Evolutionary conservation across 2,329 filamentous ascomycete genomes (phyloP), one percentile per base, ranked within the genome.

Genomic region (Plectosphaerella plurivora): DNA sequence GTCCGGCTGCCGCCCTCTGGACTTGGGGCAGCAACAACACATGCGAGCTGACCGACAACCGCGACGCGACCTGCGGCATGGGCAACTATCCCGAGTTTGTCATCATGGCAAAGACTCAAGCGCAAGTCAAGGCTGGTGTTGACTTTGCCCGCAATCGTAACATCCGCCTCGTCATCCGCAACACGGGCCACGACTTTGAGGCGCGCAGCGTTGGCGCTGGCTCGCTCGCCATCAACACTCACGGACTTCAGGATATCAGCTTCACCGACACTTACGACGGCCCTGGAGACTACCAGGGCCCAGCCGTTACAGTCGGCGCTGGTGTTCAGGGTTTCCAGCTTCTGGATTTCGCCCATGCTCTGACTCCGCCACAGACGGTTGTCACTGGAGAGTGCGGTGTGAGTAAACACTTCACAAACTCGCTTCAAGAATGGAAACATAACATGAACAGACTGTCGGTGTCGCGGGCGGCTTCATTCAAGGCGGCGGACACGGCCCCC

Each of bases 401-500:
- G 22, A 22, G 22, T 22, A 22, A 22, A 22, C 3, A 22, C 22
- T 22, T 22, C 22, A 22, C 5, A 3, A 22, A 3, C 22, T 22
- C 22, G 22, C 22, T 22, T 22, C 5, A 22, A 22, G 5, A 22
- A 22, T 22, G 22, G 3, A 22, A 5, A 22, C 22, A 3, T 22
- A 22, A 22, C 22, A 3, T 22, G 3, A 3, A 22, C 5, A 22
- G 1, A 78, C 75, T 0, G 82, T 86, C 5, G 82, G 82, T 1
- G 58, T 82, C 8, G 76, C 78, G 0, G 84, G 83, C 15, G 83
- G 83, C 1, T 87, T 79, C 58, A 75, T 71, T 3, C 79, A 83
- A 61, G 82, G 82, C 5, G 84, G 81, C 14, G 84, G 84, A 0
- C 81, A 85, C 60, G 76, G 73, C 1, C 68, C 75, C 0, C 68